Base-by-base conservation (phyloP, 2,329 filamentous ascomycete species). In the Aspergillus sclerotialis region DNA sequence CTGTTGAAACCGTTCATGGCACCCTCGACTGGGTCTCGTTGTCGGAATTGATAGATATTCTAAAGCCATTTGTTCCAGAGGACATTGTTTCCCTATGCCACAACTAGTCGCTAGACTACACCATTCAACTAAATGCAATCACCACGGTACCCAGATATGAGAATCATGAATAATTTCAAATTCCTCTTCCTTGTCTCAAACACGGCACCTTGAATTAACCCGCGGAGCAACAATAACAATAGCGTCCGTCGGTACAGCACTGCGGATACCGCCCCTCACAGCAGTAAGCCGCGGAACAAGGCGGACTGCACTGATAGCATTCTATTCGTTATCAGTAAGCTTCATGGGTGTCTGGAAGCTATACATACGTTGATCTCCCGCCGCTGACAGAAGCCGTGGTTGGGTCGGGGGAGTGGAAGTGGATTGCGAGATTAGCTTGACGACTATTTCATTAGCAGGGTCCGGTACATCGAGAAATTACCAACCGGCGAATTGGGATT, bases 1-100 rank as follows among this genome's bases (percentile, higher is more conserved):
- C 53, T 1, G 36, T 59, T 4, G 36, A 53, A 31, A 57, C 48
- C 1, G 46, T 57, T 2, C 52, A 58, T 13, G 55, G 55, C 0
- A 34, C 38, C 1, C 37, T 59, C 18, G 55, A 58, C 10, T 59
- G 55, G 55, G 37, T 58, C 11, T 38, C 48, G 1, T 35, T 59
- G 9, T 38, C 43, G 0, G 18, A 28, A 8, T 33, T 59, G 13
- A 45, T 55, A 14, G 31, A 46, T n/a, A 59, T 58, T 12, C 19
- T 59, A 15, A 44, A 28, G 2, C 41, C 44, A 1, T 58, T 48
- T 28, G 40, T 57, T 5, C 55, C 54, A 0, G 39, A 41, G 2
- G 45, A 58, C 29, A 58, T 58, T 9, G 34, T 41, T 5, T 30
- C 43, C 1, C 37, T 58, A 23, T 58, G 55, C 32, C 37, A 36